Evolutionary conservation across 495 filamentous ascomycete species (phyloP).

Genomic region (Bathelium albidoporum): DNA sequence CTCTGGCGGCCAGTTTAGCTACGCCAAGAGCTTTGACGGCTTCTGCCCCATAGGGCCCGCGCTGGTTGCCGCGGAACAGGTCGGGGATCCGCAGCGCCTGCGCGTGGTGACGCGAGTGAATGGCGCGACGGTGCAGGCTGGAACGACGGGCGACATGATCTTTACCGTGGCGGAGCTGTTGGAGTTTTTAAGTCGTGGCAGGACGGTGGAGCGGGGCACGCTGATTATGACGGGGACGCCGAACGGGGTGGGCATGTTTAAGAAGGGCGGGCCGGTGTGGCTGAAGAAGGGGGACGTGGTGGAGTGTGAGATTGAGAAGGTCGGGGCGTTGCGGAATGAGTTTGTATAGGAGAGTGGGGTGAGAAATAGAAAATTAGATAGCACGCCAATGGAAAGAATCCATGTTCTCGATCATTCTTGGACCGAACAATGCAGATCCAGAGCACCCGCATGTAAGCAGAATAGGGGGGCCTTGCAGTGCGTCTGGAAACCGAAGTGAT

Average conservation of each 20-base stretch:
- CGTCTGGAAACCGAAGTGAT: no score
- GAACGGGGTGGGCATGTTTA: conserved; percentile 31
- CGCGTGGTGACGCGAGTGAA: conserved; percentile 31
- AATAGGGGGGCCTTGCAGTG: no score
- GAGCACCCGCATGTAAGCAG: no score
- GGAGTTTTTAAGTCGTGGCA: conserved; percentile 28
- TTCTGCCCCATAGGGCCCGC: conserved; percentile 39
- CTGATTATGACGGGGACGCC: conserved; percentile 38
- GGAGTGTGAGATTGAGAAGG: conserved; percentile 7
- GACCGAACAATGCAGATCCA: no score
- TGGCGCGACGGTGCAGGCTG: conserved; percentile 31
- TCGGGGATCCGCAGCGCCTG: conserved; percentile 21
- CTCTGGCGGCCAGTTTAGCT: conserved; percentile 35
- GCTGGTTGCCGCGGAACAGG: conserved; percentile 25
- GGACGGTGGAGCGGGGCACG: conserved; percentile 29
- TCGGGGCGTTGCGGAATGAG: conserved; percentile 4
- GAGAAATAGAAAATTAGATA: no score
- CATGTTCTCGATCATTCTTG: no score
- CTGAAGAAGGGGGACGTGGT: conserved; percentile 28
- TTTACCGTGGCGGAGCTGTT: conserved; percentile 23
- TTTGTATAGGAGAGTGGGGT: no score
- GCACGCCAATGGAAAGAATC: not conserved
- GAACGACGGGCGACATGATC: conserved; percentile 31
- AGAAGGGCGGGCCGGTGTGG: conserved; percentile 23
- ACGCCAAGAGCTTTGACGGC: conserved; percentile 39